Conservation (phyloP, 306 rosid genomes). For the Citrullus colocynthis region DNA sequence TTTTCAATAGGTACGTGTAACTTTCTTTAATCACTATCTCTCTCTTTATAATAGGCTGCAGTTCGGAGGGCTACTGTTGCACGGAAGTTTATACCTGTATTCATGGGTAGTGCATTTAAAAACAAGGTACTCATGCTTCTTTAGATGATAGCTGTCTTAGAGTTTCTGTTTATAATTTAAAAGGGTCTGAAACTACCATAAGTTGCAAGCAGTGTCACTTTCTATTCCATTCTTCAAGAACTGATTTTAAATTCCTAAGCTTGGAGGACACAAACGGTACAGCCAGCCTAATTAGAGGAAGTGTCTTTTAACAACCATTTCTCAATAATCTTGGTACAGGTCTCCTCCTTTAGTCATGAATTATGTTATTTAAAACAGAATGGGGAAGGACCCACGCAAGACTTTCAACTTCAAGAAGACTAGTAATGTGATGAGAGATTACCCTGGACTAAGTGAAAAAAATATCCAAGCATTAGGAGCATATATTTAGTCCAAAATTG, state of each 20-base stretch:
- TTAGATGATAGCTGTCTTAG: not conserved
- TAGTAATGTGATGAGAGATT: not conserved
- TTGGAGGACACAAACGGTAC: not conserved
- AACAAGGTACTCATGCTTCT: slow-evolving; percentile 53
- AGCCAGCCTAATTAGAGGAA: not conserved
- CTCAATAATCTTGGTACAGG: not conserved
- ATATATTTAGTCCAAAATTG: not conserved
- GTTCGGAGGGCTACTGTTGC: slow-evolving; percentile 83
- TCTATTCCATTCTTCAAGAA: not conserved
- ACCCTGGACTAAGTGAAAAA: not conserved
- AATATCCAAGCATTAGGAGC: not conserved
- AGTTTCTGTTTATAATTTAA: not conserved
- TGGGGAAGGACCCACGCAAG: not conserved
- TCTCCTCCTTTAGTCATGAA: not conserved
- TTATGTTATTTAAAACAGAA: not conserved
- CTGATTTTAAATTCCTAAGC: not conserved
- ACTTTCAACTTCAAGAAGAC: not conserved
- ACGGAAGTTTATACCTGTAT: slow-evolving; percentile 76
- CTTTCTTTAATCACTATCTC: not conserved
- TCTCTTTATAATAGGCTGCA: slow-evolving; percentile 47
- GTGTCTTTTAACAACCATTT: not conserved
- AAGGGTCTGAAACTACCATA: not conserved
- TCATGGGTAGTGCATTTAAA: slow-evolving; percentile 98
- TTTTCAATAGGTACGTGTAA: not conserved
- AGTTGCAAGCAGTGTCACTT: not conserved